phyloP scores from a whole-genome alignment of 2,329 filamentous ascomycete genomes.

The Alternaria incomplexa region DNA sequence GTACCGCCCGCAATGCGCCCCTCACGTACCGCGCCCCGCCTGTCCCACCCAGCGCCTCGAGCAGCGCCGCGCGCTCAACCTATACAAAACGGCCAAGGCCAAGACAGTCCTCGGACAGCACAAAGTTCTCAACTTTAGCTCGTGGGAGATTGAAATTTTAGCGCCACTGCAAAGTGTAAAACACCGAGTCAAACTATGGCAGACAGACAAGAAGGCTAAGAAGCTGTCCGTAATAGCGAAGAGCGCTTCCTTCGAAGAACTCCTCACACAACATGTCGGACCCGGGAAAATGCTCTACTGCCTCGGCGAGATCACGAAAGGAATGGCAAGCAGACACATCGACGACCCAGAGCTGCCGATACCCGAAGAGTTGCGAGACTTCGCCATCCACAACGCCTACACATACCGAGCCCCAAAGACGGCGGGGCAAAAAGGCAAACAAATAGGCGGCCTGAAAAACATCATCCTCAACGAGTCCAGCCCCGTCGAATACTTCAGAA shows the following conservation, averaged over 20 bases:
- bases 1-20: conserved; percentile 19
- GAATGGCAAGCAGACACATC: background rate
- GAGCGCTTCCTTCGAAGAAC: conserved; percentile 25
- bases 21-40: background rate
- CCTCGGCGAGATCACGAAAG: conserved; percentile 2
- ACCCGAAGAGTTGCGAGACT: conserved; percentile 5
- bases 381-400: conserved; percentile 14
- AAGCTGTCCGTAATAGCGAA: conserved; percentile 8
- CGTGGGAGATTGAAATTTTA: conserved; percentile 6
- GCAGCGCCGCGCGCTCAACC: conserved; percentile 30
- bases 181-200: conserved; percentile 28
- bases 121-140: conserved; percentile 27
- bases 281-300: conserved; percentile 30
- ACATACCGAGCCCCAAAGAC: background rate
- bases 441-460: conserved; percentile 23
- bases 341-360: conserved; percentile 2
- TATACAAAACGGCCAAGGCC: conserved; percentile 37
- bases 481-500: conserved; percentile 9
- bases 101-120: conserved; percentile 33
- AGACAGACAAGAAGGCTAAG: background rate
- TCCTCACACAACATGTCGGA: conserved; percentile 24
- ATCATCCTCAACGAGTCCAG: conserved; percentile 22
- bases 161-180: conserved; percentile 8
- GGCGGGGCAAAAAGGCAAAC: background rate
- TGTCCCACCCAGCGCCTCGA: conserved; percentile 20